These are phyloP conservation scores for Corrigiola litoralis DNA, from an alignment of 179 eudicot genomes.

Conservation along the genomic window DNA sequence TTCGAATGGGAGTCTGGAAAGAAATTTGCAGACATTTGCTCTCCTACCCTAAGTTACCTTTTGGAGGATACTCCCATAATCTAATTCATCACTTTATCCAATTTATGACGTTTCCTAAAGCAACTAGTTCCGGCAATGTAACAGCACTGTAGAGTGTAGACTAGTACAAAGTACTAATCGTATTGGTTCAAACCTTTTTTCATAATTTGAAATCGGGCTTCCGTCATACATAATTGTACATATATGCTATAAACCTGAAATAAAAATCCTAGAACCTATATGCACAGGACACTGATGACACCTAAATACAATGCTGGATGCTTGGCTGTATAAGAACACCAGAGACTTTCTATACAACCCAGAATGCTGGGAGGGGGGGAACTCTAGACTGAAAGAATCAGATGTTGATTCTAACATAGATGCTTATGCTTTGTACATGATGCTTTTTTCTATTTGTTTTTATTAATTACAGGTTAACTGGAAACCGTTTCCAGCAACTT, in stretches of 20 bases:
- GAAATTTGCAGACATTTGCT: no score
- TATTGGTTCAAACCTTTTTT: slow-evolving; percentile 36
- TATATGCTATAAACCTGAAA: slow-evolving; percentile 24
- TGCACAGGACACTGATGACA: slow-evolving; percentile 25
- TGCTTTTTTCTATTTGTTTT: no score
- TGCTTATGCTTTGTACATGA: slow-evolving; percentile 34
- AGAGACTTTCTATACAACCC: slow-evolving; percentile 53
- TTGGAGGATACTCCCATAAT: no score
- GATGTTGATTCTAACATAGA: slow-evolving; percentile 64
- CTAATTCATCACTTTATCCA: no score
- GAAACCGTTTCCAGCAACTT: slow-evolving; percentile 67
- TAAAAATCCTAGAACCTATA: slow-evolving; percentile 31
- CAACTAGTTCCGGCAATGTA: no score
- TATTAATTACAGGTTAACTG: slow-evolving; percentile 41
- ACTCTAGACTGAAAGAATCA: slow-evolving; percentile 58
- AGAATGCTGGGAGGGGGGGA: slow-evolving; percentile 40
- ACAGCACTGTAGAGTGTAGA: no score
- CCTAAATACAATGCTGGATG: slow-evolving; percentile 23
- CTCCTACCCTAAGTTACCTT: no score
- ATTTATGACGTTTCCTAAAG: no score
- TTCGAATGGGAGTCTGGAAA: no score
- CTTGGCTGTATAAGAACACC: slow-evolving; percentile 28
- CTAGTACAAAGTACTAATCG: neutral
- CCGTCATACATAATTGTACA: slow-evolving; percentile 23
- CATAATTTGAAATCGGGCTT: slow-evolving; percentile 47